Evolutionary conservation across 139 green algal genomes (phyloP), one percentile per base, ranked within the genome.

Genomic region (Volvox reticuliferus): DNA sequence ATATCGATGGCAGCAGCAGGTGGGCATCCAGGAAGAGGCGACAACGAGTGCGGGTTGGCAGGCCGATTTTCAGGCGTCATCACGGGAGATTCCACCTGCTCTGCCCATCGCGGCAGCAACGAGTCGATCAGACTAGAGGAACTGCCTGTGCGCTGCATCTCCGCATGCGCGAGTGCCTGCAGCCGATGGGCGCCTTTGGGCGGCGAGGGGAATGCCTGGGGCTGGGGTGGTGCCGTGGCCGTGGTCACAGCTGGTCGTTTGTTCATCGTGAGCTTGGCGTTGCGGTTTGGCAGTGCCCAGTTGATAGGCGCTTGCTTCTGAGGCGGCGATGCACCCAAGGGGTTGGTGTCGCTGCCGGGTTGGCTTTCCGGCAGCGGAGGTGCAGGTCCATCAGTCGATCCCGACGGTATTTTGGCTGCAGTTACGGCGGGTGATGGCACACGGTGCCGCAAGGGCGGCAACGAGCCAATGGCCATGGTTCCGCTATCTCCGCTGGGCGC

Each of bases 61-160:
- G 19, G 36, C 14, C 50, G 33, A 0, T 50, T 13, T 61, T 83
- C 65, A 37, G 85, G 85, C 26, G 26, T 71, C 1, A 22, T 37
- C 17, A 82, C 44, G 1, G 85, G 85, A 26, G 85, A 90, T 6
- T 84, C 86, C 55, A 90, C 30, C 24, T 90, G 86, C 36, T 90
- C 86, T 0, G 73, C 65, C 86, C 86, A 90, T 12, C 71, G 28
- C 1, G 86, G 86, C 75, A 90, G 55, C 73, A 80, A 18, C 3
- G 86, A 62, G 19, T 90, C 86, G 0, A 20, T 61, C 21, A 90
- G 24, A 61, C 73, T 85, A 24, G 61, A 85, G 22, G 73, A 65
- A 50, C 73, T 82, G 50, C 50, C 75, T n/a, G 36, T 77, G 20
- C 75, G 73, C 19, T 77, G 68, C 85, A 89, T 69, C 83, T 36